Percentiles rank a stretch among this genome's conserved stretches.
Conservation (phyloP, 1,284 basidiomycete species). For the Leucoagaricus sp. region DNA sequence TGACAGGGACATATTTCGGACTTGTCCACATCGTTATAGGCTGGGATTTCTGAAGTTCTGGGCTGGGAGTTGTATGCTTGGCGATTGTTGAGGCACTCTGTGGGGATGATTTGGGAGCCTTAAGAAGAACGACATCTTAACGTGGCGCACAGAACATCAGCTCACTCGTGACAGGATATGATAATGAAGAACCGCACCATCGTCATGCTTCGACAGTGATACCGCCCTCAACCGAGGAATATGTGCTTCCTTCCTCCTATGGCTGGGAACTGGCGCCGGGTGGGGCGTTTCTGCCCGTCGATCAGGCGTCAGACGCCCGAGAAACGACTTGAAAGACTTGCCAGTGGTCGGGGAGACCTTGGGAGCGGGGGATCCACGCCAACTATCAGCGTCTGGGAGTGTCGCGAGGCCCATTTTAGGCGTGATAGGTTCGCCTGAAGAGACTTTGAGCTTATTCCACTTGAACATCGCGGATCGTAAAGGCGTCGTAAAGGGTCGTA, state of each 20-base stretch:
- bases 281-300: slow-evolving; percentile 9
- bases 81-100: not conserved
- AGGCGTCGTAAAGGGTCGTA: slow-evolving; percentile 9
- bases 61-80: not conserved
- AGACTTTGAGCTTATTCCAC: slow-evolving; percentile 11
- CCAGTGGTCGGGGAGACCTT: not conserved
- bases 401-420: slow-evolving; percentile 15
- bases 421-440: slow-evolving; percentile 15
- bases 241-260: slow-evolving; percentile 5
- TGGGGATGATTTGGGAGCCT: slow-evolving; percentile 3
- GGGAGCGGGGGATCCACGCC: slow-evolving; percentile 1
- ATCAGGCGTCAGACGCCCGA: slow-evolving; percentile 11
- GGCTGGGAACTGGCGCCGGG: slow-evolving; percentile 1
- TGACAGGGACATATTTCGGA: slow-evolving; percentile 5
- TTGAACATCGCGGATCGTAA: slow-evolving; percentile 17
- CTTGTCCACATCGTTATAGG: not conserved
- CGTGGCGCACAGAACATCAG: not conserved
- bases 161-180: not conserved
- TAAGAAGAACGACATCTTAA: slow-evolving; percentile 8
- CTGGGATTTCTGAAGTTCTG: slow-evolving; percentile 1
- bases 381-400: slow-evolving; percentile 11
- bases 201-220: slow-evolving; percentile 15
- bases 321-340: slow-evolving; percentile 7
- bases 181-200: slow-evolving; percentile 8
- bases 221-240: slow-evolving; percentile 9